These are phyloP conservation scores for Karstenula rhodostoma DNA, from an alignment of 2,329 filamentous ascomycete genomes.

Conservation along the genomic window DNA sequence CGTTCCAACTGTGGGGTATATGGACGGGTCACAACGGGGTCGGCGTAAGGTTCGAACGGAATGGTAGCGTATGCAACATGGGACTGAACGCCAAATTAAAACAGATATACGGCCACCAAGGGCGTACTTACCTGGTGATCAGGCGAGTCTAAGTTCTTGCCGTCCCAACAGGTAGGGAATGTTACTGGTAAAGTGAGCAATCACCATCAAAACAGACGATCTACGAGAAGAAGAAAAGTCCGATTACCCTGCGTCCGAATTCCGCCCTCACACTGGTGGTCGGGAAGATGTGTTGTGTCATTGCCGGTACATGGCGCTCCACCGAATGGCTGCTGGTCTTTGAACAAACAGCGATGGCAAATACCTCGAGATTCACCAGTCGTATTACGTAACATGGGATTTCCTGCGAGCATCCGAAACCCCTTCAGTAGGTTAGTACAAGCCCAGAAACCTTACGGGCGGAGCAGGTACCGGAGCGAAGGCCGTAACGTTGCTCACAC, in stretches of 20 bases:
- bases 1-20: constrained; percentile 33
- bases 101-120: not conserved
- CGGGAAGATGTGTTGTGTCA: constrained; percentile 50
- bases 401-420: constrained; percentile 41
- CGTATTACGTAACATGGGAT: constrained; percentile 30
- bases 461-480: constrained; percentile 32
- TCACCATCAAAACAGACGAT: no score
- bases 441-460: not conserved
- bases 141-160: constrained; percentile 58
- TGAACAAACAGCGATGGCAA: constrained; percentile 35
- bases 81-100: constrained; percentile 40
- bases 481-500: constrained; percentile 45
- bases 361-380: constrained; percentile 40
- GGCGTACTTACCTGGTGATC: constrained; percentile 57
- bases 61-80: constrained; percentile 55
- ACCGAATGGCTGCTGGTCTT: constrained; percentile 18
- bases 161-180: constrained; percentile 62
- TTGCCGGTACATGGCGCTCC: constrained; percentile 38
- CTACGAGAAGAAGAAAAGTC: constrained; percentile 2
- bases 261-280: constrained; percentile 53
- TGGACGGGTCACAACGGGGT: constrained; percentile 26
- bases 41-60: constrained; percentile 37
- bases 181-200: constrained; percentile 45
- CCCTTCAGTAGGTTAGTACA: constrained; percentile 20
- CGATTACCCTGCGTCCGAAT: constrained; percentile 40